Base-by-base conservation (phyloP, 306 rosid genomes). In the Prunus mongolica region DNA sequence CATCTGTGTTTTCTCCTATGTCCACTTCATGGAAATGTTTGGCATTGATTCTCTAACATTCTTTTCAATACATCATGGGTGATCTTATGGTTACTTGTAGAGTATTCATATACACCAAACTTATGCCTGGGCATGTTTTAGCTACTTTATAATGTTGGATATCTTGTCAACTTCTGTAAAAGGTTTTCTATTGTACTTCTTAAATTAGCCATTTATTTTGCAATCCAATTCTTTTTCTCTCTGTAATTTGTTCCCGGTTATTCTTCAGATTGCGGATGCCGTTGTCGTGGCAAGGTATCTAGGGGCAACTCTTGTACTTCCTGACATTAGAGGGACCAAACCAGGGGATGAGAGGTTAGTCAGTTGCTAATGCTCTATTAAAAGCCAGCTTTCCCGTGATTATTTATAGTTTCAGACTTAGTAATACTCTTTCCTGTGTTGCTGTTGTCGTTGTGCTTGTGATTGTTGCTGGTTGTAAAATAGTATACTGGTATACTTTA, bases 261-360 rank as follows among this genome's bases (percentile, higher is more conserved):
- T 80, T 79, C 74, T 83, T 76, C 85, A 95, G 99, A 81, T 92
- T 72, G 85, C 96, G 6, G 97, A 95, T 88, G 99, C 97, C 0
- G 90, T 95, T 44, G 89, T 95, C 9, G 99, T 95, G 86, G 93
- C 97, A 71, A 89, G 96, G 83, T 88, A 74, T 79, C 91, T 95
- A 9, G 99, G 99, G 24, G 99, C 99, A 71, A 90, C 92, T 73
- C 97, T 95, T 63, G 98, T 95, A 47, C 78, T 95, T 71, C 99
- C 99, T 64, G 97, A 95, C 71, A 91, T 95, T 63, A 83, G 99
- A 87, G 99, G 99, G 81, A 95, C 88, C 86, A 88, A 89, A 51
- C 92, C 94, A 12, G 99, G 99, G 79, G 99, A 95, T 69, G 87
- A 88, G 87, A 89, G 97, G 99, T 95, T 73, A 81, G 96, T 83